phyloP scores from a whole-genome alignment of 768 basidiomycete genomes.

The Naematelia encephala region DNA sequence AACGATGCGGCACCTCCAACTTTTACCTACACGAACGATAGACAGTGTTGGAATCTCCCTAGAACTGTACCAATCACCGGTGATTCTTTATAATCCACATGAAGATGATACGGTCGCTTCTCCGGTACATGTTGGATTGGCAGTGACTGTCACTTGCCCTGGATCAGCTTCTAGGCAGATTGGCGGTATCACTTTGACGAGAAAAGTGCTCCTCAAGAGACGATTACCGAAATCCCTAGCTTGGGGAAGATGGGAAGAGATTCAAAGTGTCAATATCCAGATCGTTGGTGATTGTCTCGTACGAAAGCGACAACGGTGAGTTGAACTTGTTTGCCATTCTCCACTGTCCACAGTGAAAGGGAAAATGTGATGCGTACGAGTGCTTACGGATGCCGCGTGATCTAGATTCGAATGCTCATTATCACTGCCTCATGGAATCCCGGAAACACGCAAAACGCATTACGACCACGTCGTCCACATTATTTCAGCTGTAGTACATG shows the following conservation, averaged over 20 bases:
- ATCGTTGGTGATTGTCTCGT: background rate
- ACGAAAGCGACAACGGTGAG: background rate
- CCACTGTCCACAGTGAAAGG: no score
- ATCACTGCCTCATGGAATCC: conserved; percentile 2
- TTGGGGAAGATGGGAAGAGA: conserved; percentile 10
- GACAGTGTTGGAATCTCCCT: conserved; percentile 1
- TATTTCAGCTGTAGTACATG: conserved; percentile 2
- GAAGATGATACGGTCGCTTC: background rate
- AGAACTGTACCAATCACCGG: conserved; percentile 3
- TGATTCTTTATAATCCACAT: conserved; percentile 1
- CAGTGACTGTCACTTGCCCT: background rate
- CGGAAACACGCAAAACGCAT: conserved; percentile 8
- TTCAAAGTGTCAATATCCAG: background rate
- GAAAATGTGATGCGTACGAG: background rate
- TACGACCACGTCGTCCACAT: conserved; percentile 11
- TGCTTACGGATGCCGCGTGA: background rate
- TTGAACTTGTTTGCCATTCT: background rate
- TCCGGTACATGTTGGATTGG: background rate
- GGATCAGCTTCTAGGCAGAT: background rate
- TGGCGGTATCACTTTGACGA: conserved; percentile 9
- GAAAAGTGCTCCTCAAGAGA: conserved; percentile 7
- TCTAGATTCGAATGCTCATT: conserved; percentile 5
- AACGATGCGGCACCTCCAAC: conserved; percentile 2
- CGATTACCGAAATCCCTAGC: conserved; percentile 2
- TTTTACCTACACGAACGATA: background rate